A percentile compares a stretch with the other conserved stretches of the same genome.
Evolutionary conservation across 805 yeast species (phyloP).

Genomic region (Hanseniaspora meyeri): DNA sequence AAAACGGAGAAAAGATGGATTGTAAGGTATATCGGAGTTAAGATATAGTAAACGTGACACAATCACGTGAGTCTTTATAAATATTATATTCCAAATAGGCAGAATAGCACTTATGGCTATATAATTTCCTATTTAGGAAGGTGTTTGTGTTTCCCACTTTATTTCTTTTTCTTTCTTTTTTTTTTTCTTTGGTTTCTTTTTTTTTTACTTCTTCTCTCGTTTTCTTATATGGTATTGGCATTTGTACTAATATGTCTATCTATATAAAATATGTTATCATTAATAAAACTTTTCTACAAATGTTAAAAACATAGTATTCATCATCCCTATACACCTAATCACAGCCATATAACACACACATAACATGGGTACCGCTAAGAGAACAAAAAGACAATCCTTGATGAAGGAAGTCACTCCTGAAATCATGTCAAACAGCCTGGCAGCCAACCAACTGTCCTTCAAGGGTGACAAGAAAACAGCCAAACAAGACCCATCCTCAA

Average conservation of each 20-base stretch:
- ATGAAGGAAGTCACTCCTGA: slow-evolving; percentile 52
- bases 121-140: neutral
- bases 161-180: neutral
- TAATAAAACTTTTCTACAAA: neutral
- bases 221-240: too few species aligned
- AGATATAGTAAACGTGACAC: too few species aligned
- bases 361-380: slow-evolving; percentile 35
- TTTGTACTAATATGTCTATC: too few species aligned
- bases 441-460: slow-evolving; percentile 49
- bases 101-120: neutral
- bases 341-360: neutral
- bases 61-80: too few species aligned
- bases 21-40: too few species aligned
- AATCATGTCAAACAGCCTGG: slow-evolving; percentile 51
- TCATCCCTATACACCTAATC: too few species aligned
- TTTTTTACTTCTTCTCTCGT: neutral
- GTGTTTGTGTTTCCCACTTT: too few species aligned
- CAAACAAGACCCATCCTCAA: slow-evolving; percentile 49
- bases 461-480: slow-evolving; percentile 28
- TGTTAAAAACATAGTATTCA: neutral
- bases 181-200: neutral
- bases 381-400: slow-evolving; percentile 40
- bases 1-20: too few species aligned
- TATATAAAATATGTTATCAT: too few species aligned
- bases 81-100: too few species aligned